phyloP scores from a whole-genome alignment of 2,329 filamentous ascomycete species.

The Pseudonectria buxi region DNA sequence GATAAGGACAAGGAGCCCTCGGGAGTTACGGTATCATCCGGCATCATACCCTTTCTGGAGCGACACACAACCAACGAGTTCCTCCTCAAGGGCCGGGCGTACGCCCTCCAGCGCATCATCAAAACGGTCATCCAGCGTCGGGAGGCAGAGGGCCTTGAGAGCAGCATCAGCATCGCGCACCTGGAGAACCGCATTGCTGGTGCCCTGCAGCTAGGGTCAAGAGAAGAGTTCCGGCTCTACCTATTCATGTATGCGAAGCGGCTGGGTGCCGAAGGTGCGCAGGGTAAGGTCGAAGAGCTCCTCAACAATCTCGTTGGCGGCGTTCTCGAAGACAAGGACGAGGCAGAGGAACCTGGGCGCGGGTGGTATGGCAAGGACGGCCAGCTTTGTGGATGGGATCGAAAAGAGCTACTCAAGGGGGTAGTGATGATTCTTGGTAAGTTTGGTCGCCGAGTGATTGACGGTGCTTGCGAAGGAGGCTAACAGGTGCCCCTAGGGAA shows the following conservation, averaged over 20 bases:
- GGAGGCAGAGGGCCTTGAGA: constrained; percentile 88
- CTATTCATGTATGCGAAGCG: constrained; percentile 98
- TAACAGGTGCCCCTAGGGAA: constrained; percentile 59
- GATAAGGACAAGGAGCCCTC: constrained; percentile 41
- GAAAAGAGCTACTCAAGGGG: constrained; percentile 79
- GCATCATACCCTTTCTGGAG: constrained; percentile 88
- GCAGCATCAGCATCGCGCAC: constrained; percentile 85
- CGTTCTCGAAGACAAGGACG: constrained; percentile 48
- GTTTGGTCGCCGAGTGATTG: constrained; percentile 24
- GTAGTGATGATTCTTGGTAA: constrained; percentile 89
- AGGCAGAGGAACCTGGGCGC: constrained; percentile 37
- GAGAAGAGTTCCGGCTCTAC: constrained; percentile 89
- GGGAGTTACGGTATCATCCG: constrained; percentile 64
- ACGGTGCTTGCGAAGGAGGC: constrained; percentile 5
- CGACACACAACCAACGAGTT: constrained; percentile 92
- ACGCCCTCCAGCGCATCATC: constrained; percentile 84
- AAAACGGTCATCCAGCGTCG: constrained; percentile 83
- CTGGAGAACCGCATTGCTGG: constrained; percentile 91
- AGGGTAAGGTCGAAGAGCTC: constrained; percentile 87
- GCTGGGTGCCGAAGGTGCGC: constrained; percentile 80
- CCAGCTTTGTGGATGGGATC: constrained; percentile 83
- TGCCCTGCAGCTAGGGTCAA: constrained; percentile 73
- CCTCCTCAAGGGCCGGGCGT: constrained; percentile 83
- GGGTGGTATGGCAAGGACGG: constrained; percentile 63
- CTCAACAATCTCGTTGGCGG: constrained; percentile 75